Evolutionary conservation across 768 basidiomycete species (phyloP), one percentile per base, ranked within the genome.

Genomic region (Termitomyces titanicus): DNA sequence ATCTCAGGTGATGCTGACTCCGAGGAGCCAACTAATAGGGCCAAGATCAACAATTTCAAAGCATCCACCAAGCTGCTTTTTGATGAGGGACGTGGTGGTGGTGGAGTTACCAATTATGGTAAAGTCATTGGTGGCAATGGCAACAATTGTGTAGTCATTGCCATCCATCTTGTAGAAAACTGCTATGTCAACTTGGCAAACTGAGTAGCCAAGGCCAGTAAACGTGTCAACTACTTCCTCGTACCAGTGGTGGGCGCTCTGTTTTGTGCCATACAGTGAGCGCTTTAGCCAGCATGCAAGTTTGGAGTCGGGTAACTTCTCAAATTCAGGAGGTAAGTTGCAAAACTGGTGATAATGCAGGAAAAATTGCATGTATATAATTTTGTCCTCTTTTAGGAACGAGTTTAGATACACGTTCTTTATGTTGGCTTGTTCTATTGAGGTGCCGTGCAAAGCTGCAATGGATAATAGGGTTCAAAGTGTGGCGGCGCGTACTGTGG

Each of bases 61-160:
- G 9, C 29, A 29, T 29, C 9, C 29, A 29, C 1, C 57, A 53
- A 22, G 37, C 62, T 63, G 24, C 53, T 31, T 52, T 59, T 65
- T 55, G 58, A 66, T 59, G 24, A 57, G n/a, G 13, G 33, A 57
- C 56, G 34, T 63, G 42, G 17, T 11, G 1, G 0, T 15, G n/a
- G 15, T 25, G 22, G 53, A 54, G 17, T 48, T 29, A 18, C 62
- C 60, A 11, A 68, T 53, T 18, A 72, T 62, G 0, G 66, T 66
- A 54, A 69, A 68, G 56, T 75, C 64, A 44, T 74, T 71, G 10
- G 63, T 66, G 5, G 64, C 61, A 9, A 58, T 57, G 22, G 60
- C 64, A 6, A 68, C 33, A n/a, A 68, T 29, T 3, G 29, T 29
- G 29, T 29, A 29, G 3, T 29, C 9, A 29, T 29, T 9, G 9